Conservation (phyloP, 2,329 filamentous ascomycete genomes). For the Dissoconium aciculare region DNA sequence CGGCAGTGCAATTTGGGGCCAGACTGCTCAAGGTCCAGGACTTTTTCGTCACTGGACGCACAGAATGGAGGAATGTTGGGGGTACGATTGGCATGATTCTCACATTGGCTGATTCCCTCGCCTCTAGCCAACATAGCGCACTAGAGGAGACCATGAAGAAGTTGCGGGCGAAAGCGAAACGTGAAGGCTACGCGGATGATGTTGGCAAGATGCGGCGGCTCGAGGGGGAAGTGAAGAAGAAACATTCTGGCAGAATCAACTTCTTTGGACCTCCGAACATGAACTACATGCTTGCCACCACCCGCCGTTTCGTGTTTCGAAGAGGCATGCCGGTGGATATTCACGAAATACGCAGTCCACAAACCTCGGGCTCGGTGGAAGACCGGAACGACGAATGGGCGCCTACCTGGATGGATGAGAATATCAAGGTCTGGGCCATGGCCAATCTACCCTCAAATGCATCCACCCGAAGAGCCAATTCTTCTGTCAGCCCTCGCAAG, state of each 20-base stretch:
- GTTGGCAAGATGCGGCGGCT: constrained; percentile 15
- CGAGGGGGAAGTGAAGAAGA: constrained; percentile 19
- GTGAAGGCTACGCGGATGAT: constrained; percentile 12
- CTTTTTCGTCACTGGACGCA: constrained; percentile 67
- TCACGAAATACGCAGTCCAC: constrained; percentile 42
- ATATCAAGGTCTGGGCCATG: constrained; percentile 75
- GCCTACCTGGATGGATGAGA: constrained; percentile 61
- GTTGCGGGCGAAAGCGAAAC: constrained; percentile 21
- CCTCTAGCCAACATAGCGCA: constrained; percentile 33
- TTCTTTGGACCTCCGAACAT: constrained; percentile 73
- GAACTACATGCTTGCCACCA: constrained; percentile 64
- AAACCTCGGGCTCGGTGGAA: constrained; percentile 16
- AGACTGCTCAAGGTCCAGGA: constrained; percentile 53
- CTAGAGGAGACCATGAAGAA: constrained; percentile 27
- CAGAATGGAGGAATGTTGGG: constrained; percentile 62
- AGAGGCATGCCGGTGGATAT: constrained; percentile 61
- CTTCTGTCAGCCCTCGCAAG: constrained; percentile 19
- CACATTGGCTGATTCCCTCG: constrained; percentile 57
- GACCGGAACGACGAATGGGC: constrained; percentile 22
- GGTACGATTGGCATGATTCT: constrained; percentile 76
- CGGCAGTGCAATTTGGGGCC: constrained; percentile 52
- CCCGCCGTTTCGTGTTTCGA: constrained; percentile 71
- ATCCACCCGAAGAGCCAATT: constrained; percentile 1
- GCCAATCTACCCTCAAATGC: constrained; percentile 32
- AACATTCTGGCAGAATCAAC: constrained; percentile 34